Evolutionary conservation across 441 rosid genomes (phyloP).

Genomic region (Kokia cookei): DNA sequence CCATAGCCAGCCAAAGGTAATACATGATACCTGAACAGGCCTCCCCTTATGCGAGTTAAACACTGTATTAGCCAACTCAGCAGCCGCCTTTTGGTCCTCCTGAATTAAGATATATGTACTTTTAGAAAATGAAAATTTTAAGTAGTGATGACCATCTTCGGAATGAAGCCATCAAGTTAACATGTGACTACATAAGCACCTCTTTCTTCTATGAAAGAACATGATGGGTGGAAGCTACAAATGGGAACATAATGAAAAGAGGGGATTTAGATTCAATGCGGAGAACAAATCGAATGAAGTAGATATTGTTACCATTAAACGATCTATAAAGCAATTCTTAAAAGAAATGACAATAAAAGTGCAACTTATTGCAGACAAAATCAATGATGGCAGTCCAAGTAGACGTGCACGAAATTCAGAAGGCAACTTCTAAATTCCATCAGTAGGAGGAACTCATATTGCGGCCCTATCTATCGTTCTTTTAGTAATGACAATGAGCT

Average conservation of each 20-base stretch:
- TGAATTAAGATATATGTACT: conserved; percentile 23
- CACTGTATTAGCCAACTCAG: conserved; percentile 66
- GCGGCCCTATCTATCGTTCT: background rate
- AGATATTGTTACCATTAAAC: background rate
- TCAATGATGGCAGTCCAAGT: background rate
- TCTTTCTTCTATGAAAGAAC: background rate
- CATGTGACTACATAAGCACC: background rate
- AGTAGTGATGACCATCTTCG: background rate
- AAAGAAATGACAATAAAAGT: background rate
- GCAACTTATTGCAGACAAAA: background rate
- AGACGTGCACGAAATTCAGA: background rate
- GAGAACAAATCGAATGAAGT: background rate
- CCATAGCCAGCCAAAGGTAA: conserved; percentile 6
- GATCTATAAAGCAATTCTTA: background rate
- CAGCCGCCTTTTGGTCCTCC: conserved; percentile 84
- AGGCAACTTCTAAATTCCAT: background rate
- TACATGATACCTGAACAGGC: conserved; percentile 77
- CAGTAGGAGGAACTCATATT: background rate
- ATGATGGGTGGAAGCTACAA: background rate
- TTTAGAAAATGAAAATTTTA: background rate
- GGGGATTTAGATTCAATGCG: background rate
- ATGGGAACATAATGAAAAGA: background rate
- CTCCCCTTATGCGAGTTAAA: conserved; percentile 85
- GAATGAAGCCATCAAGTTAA: background rate
- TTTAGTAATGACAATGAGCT: background rate